Evolutionary conservation across 1,284 basidiomycete genomes (phyloP), one percentile per base, ranked within the genome.

Genomic region (Flammula alnicola): DNA sequence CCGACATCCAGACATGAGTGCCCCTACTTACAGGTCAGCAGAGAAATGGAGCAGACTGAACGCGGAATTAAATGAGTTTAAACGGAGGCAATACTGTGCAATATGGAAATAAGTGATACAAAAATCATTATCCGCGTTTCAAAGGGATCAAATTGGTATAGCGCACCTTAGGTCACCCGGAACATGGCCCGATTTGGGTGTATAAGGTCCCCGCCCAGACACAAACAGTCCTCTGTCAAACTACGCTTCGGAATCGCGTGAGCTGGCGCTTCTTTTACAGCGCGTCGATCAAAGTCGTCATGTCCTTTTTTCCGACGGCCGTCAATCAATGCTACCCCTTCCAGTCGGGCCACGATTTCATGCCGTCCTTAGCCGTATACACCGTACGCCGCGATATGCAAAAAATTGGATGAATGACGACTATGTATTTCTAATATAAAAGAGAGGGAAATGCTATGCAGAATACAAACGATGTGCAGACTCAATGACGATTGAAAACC

Each of bases 1-100:
- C 47, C 44, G 48, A 67, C 76, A 56, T 66, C 47, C 47, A 52
- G 44, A 50, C 37, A 46, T 50, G 47, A 32, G 35, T 16, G 36
- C 33, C 52, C 54, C 52, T 41, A 38, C 35, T 27, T n/a, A n/a
- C n/a, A n/a, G n/a, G n/a, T n/a, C n/a, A 29, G 31, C 50, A 42
- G n/a, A 49, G 50, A 58, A 47, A 51, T 55, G 58, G 55, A 64
- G 63, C 57, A 64, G 63, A 56, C 45, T 57, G 51, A 45, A 62
- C 52, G 63, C 62, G 70, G 63, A 67, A 75, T 75, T 74, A 72
- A 65, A 67, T 61, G 56, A 63, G 43, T 48, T 55, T 58, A 57
- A n/a, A 66, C 65, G 70, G 68, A 70, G 67, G 63, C 63, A 71
- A 68, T 61, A 59, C 67, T 49, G 25, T 41, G 20, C 44, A 33